Percentiles rank a stretch among this genome's conserved stretches.
These are phyloP conservation scores for Endogone sp. DNA, from an alignment of 192 early-diverging fungal genomes.

Conservation along the genomic window DNA sequence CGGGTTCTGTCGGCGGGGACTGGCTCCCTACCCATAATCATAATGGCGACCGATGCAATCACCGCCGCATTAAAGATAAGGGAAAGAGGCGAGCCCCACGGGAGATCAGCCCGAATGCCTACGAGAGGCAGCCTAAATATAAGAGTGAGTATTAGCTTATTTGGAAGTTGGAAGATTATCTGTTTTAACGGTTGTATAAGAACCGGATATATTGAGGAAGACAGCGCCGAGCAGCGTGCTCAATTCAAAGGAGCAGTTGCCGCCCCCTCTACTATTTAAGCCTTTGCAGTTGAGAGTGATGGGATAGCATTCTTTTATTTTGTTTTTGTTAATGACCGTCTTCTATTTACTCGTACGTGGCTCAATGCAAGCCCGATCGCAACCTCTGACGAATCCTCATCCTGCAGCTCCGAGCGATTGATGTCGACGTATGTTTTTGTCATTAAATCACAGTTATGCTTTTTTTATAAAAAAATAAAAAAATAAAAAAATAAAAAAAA, in stretches of 20 bases:
- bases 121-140: slow-evolving; percentile 22
- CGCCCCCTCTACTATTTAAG: no score
- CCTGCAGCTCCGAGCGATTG: not conserved
- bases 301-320: no score
- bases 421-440: not conserved
- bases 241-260: no score
- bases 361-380: not conserved
- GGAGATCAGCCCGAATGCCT: slow-evolving; percentile 34
- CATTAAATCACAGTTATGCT: no score
- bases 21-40: slow-evolving; percentile 10
- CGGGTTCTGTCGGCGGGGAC: not conserved
- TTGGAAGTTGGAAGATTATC: not conserved
- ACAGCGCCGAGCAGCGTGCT: no score
- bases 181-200: not conserved
- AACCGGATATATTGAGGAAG: not conserved
- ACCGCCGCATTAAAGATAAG: not conserved
- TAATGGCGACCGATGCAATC: slow-evolving; percentile 11
- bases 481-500: no score
- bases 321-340: not conserved
- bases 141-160: not conserved
- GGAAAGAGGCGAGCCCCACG: slow-evolving; percentile 22
- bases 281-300: no score
- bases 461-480: no score
- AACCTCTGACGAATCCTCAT: not conserved
- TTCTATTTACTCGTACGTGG: not conserved